A percentile compares a stretch with the other conserved stretches of the same genome.
Evolutionary conservation across 805 yeast genomes (phyloP).

Genomic region (Ogataea corticis): DNA sequence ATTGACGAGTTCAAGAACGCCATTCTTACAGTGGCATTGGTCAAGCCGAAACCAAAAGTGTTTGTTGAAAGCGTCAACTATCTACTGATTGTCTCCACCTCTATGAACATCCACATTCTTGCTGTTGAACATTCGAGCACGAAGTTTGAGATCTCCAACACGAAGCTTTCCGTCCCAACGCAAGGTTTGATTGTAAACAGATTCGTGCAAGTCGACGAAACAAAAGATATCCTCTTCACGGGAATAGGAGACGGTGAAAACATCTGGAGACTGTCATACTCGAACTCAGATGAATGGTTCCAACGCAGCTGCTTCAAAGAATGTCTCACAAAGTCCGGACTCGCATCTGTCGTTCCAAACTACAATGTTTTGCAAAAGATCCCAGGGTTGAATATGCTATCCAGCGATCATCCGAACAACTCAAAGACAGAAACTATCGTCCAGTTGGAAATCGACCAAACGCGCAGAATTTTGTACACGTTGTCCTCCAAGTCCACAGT

Average conservation of each 20-base stretch:
- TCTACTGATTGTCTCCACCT: constrained; percentile 75
- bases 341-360: constrained; percentile 52
- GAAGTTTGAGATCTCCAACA: constrained; percentile 71
- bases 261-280: constrained; percentile 85
- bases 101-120: constrained; percentile 71
- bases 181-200: constrained; percentile 75
- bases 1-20: constrained; percentile 82
- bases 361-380: constrained; percentile 27
- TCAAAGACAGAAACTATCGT: constrained; percentile 55
- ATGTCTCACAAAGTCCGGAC: constrained; percentile 71
- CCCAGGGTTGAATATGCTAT: constrained; percentile 31
- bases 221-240: constrained; percentile 81
- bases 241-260: constrained; percentile 78
- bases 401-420: constrained; percentile 20
- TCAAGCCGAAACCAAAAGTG: constrained; percentile 77
- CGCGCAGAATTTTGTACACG: constrained; percentile 76
- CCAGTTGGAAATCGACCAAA: constrained; percentile 71
- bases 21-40: constrained; percentile 71
- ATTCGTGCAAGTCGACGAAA: constrained; percentile 56
- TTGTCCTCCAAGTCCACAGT: constrained; percentile 81
- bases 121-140: constrained; percentile 60
- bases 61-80: constrained; percentile 78
- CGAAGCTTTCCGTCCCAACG: constrained; percentile 76
- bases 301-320: constrained; percentile 78
- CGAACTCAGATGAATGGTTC: constrained; percentile 84